Evolutionary conservation across 108 stramenopile genomes (phyloP).

Genomic region (Thalassiosira profunda): DNA sequence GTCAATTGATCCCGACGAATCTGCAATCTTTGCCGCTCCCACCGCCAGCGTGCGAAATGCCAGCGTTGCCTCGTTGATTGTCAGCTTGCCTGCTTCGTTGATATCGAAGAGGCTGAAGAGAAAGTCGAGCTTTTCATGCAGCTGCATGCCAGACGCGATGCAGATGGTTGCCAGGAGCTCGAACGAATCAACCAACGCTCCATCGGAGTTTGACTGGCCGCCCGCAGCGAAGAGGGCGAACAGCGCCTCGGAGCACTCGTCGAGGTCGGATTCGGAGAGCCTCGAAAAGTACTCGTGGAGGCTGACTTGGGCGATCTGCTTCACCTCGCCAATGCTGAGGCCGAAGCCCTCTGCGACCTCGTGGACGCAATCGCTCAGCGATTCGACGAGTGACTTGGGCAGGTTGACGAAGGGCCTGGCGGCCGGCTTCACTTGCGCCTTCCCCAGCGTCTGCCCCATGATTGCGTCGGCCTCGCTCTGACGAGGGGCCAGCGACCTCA

Average conservation of each 20-base stretch:
- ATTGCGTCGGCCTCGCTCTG: too few species aligned
- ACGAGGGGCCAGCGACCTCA: too few species aligned
- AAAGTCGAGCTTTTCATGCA: slow-evolving; percentile 40
- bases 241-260: slow-evolving; percentile 11
- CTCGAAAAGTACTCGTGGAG: slow-evolving; percentile 28
- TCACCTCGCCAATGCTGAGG: slow-evolving; percentile 10
- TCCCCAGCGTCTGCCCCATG: slow-evolving; percentile 32
- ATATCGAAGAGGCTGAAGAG: slow-evolving; percentile 59
- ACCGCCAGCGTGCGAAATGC: slow-evolving; percentile 37
- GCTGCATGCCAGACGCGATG: slow-evolving; percentile 25
- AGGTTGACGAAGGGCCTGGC: slow-evolving; percentile 29
- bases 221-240: slow-evolving; percentile 15
- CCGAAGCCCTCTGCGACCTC: slow-evolving; percentile 31
- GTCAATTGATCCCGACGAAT: not conserved
- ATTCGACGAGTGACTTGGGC: slow-evolving; percentile 10
- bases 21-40: slow-evolving; percentile 27
- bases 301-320: slow-evolving; percentile 10
- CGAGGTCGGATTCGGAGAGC: slow-evolving; percentile 19
- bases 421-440: slow-evolving; percentile 13
- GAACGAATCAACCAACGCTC: slow-evolving; percentile 52
- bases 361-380: slow-evolving; percentile 9
- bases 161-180: slow-evolving; percentile 47
- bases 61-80: slow-evolving; percentile 51
- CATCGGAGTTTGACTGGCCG: not conserved
- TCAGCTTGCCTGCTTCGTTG: slow-evolving; percentile 42